These are phyloP conservation scores for Trichomonascus vanleenenianus DNA, from an alignment of 805 yeast species.

Conservation along the genomic window DNA sequence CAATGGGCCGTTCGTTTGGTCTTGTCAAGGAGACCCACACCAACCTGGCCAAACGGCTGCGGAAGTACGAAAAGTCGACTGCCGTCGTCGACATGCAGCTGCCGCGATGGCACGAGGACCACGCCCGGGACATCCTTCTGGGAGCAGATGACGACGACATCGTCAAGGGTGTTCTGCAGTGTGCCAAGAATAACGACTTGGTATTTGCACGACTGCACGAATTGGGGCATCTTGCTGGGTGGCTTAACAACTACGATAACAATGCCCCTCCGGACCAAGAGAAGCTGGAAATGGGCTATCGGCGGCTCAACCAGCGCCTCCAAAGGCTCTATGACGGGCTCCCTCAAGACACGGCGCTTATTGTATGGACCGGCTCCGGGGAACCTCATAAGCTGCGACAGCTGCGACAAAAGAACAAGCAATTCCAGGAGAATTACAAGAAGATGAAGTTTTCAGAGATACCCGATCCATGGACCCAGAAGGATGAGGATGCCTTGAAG, in stretches of 20 bases:
- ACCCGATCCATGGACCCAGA: conserved; percentile 41
- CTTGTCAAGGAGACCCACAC: conserved; percentile 16
- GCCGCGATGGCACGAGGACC: conserved; percentile 28
- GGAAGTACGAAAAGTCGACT: conserved; percentile 12
- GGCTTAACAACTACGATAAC: conserved; percentile 17
- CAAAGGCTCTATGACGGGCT: conserved; percentile 40
- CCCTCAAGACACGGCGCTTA: conserved; percentile 52
- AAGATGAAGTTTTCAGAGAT: conserved; percentile 37
- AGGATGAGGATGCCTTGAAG: conserved; percentile 40
- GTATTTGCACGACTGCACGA: conserved; percentile 52
- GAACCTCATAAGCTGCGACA: conserved; percentile 40
- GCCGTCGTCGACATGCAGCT: conserved; percentile 31
- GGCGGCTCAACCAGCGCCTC: conserved; percentile 39
- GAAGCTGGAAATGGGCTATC: conserved; percentile 21
- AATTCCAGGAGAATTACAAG: conserved; percentile 38
- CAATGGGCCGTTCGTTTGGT: conserved; percentile 64
- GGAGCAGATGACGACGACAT: conserved; percentile 57
- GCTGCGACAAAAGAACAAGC: conserved; percentile 38
- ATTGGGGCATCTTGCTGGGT: conserved; percentile 39
- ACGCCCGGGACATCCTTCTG: conserved; percentile 32
- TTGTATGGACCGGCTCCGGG: conserved; percentile 58
- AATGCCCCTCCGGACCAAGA: conserved; percentile 8
- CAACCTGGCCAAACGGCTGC: conserved; percentile 10
- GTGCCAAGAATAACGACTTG: conserved; percentile 39
- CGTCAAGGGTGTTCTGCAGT: conserved; percentile 34